phyloP scores from a whole-genome alignment of 2,329 filamentous ascomycete species.

The Clonostachys rhizophaga region DNA sequence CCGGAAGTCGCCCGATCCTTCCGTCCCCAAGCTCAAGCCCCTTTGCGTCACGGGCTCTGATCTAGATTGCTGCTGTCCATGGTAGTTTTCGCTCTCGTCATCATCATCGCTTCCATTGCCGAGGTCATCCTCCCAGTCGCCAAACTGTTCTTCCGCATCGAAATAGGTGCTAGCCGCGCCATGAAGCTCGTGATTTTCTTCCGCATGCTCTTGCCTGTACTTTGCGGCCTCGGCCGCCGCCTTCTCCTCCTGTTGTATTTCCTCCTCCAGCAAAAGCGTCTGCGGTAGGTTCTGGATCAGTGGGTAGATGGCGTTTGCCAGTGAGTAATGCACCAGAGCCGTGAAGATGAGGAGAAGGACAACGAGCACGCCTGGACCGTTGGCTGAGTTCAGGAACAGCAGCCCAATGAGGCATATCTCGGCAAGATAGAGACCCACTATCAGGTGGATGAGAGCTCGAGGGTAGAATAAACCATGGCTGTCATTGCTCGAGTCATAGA shows the following conservation, averaged over 20 bases:
- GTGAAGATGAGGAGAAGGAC: conserved; percentile 72
- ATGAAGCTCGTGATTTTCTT: conserved; percentile 1
- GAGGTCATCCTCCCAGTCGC: conserved; percentile 24
- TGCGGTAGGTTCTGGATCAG: conserved; percentile 76
- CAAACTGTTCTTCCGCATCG: conserved; percentile 24
- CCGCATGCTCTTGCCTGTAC: conserved; percentile 12
- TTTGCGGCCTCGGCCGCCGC: conserved; percentile 33
- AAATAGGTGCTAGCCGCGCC: conserved; percentile 27
- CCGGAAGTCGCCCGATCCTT: conserved; percentile 28
- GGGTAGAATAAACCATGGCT: conserved; percentile 86
- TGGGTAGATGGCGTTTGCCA: conserved; percentile 70
- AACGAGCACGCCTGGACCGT: conserved; percentile 72
- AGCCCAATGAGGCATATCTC: conserved; percentile 82
- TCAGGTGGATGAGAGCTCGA: conserved; percentile 80
- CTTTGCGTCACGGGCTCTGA: conserved; percentile 15
- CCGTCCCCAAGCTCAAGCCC: conserved; percentile 18
- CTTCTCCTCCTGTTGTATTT: conserved; percentile 35
- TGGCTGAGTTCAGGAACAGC: conserved; percentile 64
- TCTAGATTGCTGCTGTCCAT: too few species aligned
- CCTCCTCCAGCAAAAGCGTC: conserved; percentile 55
- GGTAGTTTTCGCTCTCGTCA: conserved; percentile 2
- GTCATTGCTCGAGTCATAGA: conserved; percentile 76
- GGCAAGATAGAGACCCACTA: conserved; percentile 78
- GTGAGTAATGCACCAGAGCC: conserved; percentile 67
- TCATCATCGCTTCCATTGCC: conserved; percentile 15